phyloP scores from a whole-genome alignment of 2,329 filamentous ascomycete species.

The Cladophialophora yegresii region DNA sequence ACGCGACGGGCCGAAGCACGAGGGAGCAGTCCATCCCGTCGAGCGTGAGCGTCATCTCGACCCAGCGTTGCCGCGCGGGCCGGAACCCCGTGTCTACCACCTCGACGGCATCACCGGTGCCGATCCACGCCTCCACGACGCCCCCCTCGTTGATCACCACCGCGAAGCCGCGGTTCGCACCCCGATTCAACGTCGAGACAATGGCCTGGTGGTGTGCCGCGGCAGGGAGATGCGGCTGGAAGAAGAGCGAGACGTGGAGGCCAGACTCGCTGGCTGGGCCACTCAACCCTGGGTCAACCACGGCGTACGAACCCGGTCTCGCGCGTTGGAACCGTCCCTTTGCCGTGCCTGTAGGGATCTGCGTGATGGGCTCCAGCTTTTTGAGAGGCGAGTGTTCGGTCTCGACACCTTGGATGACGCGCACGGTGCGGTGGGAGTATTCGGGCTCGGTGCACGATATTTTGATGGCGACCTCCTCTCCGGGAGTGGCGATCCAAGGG shows the following conservation, averaged over 20 bases:
- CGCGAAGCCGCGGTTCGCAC: conserved; percentile 21
- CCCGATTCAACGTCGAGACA: conserved; percentile 22
- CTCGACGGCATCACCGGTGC: conserved; percentile 15
- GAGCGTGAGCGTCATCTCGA: conserved; percentile 12
- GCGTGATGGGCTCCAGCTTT: conserved; percentile 10
- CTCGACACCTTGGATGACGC: conserved; percentile 24
- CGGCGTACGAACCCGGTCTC: conserved; percentile 22
- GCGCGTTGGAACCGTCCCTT: conserved; percentile 24
- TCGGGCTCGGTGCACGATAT: conserved; percentile 29
- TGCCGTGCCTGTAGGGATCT: conserved; percentile 14
- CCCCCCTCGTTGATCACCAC: conserved; percentile 18
- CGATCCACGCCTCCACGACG: conserved; percentile 19
- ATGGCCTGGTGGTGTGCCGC: conserved; percentile 19
- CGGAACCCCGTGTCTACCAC: conserved; percentile 15
- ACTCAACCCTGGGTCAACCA: conserved; percentile 7
- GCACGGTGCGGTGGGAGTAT: conserved; percentile 27
- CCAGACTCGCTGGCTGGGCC: not conserved
- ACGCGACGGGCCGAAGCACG: conserved; percentile 7
- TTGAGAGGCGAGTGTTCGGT: conserved; percentile 12
- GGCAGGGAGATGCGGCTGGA: conserved; percentile 19
- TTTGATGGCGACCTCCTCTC: conserved; percentile 23
- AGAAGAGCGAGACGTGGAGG: conserved; percentile 19
- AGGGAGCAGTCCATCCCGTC: conserved; percentile 1
- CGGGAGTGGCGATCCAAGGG: conserved; percentile 26
- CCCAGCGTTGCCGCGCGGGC: conserved; percentile 16